These are phyloP conservation scores for Serpula lacrymans DNA, from an alignment of 768 basidiomycete genomes.

Conservation along the genomic window DNA sequence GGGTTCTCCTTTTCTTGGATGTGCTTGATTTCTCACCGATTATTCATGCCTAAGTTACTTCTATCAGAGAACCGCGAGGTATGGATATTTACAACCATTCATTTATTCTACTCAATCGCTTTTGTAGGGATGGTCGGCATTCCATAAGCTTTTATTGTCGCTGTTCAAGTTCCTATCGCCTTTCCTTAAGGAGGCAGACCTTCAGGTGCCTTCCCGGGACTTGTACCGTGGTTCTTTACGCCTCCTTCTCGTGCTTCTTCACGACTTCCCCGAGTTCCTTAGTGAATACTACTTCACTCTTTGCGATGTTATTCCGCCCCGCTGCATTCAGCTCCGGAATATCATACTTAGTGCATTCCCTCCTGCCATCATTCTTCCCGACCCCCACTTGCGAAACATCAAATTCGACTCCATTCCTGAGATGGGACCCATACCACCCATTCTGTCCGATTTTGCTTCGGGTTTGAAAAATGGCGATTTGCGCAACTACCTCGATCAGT, in stretches of 20 bases:
- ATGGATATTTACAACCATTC: conserved; percentile 11
- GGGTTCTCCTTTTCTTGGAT: conserved; percentile 99
- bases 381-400: conserved; percentile 76
- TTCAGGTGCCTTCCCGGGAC: conserved; percentile 77
- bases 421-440: conserved; percentile 89
- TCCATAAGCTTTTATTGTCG: conserved; percentile 90
- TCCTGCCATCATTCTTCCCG: conserved; percentile 71
- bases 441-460: conserved; percentile 87
- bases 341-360: conserved; percentile 97
- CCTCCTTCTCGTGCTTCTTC: conserved; percentile 89
- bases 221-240: conserved; percentile 90
- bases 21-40: conserved; percentile 89
- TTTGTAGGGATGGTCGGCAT: conserved; percentile 85
- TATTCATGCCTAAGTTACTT: conserved; percentile 96
- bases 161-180: conserved; percentile 94
- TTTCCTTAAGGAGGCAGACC: conserved; percentile 80
- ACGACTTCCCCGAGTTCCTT: conserved; percentile 98
- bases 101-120: conserved; percentile 8
- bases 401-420: conserved; percentile 78
- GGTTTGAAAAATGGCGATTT: conserved; percentile 80
- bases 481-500: conserved; percentile 76
- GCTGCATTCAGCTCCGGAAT: conserved; percentile 95
- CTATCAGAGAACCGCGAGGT: conserved; percentile 87
- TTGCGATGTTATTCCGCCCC: conserved; percentile 87
- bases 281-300: conserved; percentile 96